phyloP scores from a whole-genome alignment of 331 rosid genomes.

The Acacia pycnantha region DNA sequence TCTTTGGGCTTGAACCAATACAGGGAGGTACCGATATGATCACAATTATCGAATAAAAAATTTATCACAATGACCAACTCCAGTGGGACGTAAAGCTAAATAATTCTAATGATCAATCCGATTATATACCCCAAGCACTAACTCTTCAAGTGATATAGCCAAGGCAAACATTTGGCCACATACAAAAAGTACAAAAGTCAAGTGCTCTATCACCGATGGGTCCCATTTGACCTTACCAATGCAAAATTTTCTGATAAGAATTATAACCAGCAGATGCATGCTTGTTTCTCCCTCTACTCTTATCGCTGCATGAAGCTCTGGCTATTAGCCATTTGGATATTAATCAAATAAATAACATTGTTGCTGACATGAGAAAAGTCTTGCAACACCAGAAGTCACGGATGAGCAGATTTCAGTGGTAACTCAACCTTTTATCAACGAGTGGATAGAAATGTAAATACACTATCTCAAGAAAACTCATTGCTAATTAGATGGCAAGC shows the following conservation, averaged over 20 bases:
- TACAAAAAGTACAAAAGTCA: constrained; percentile 75
- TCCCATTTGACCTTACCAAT: constrained; percentile 84
- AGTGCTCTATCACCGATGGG: constrained; percentile 89
- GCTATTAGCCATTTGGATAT: too few species aligned
- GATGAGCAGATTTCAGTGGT: constrained; percentile 93
- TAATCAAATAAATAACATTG: too few species aligned
- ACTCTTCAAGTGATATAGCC: constrained; percentile 77
- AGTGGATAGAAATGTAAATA: constrained; percentile 91
- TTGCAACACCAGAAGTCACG: too few species aligned
- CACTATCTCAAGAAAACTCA: constrained; percentile 91
- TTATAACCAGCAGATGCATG: constrained; percentile 79
- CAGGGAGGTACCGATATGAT: too few species aligned
- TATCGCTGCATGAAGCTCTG: too few species aligned
- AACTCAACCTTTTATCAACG: constrained; percentile 87
- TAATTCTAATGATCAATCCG: constrained; percentile 87
- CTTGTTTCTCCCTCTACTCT: too few species aligned
- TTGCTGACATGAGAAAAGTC: too few species aligned
- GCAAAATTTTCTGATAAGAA: constrained; percentile 65
- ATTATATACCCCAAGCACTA: constrained; percentile 82
- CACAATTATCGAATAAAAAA: too few species aligned
- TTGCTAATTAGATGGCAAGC: constrained; percentile 85
- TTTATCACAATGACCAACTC: constrained; percentile 81
- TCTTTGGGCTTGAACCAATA: too few species aligned
- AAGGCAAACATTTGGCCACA: constrained; percentile 77
- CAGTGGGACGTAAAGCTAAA: constrained; percentile 83